Evolutionary conservation across 2,329 filamentous ascomycete genomes (phyloP).

Genomic region (Claviceps digitariae): DNA sequence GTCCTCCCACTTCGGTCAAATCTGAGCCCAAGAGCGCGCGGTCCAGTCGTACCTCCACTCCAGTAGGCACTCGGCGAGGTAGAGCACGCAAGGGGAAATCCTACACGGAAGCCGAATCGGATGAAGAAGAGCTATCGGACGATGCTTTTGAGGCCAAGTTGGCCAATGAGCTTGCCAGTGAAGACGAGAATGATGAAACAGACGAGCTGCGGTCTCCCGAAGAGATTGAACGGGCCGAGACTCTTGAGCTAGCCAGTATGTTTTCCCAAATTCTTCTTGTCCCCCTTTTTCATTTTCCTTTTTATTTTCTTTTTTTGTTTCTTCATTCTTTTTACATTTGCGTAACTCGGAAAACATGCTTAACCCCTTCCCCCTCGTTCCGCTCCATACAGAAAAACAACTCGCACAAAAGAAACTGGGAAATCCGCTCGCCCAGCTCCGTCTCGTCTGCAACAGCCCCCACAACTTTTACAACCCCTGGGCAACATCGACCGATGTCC

Average conservation of each 20-base stretch:
- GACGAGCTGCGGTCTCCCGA: constrained; percentile 31
- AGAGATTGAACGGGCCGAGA: constrained; percentile 51
- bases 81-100: constrained; percentile 34
- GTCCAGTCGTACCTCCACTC: constrained; percentile 63
- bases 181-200: constrained; percentile 23
- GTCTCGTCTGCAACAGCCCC: constrained; percentile 82
- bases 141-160: constrained; percentile 72
- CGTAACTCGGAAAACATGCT: too few relatives aligned
- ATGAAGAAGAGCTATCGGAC: constrained; percentile 56
- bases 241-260: constrained; percentile 63
- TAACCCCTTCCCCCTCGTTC: too few relatives aligned
- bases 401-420: constrained; percentile 85
- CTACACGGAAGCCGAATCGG: constrained; percentile 43
- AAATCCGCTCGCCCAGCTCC: constrained; percentile 83
- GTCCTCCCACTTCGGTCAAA: constrained; percentile 15
- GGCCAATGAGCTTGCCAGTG: constrained; percentile 42
- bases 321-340: not conserved
- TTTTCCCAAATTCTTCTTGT: constrained; percentile 6
- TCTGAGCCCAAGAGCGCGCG: constrained; percentile 54
- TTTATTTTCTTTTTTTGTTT: not conserved
- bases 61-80: constrained; percentile 39
- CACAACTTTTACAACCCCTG: constrained; percentile 97
- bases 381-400: constrained; percentile 51
- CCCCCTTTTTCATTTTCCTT: not conserved
- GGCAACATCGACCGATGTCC: constrained; percentile 41